These are phyloP conservation scores for Cystofilobasidium capitatum DNA, from an alignment of 768 basidiomycete species.

Conservation along the genomic window DNA sequence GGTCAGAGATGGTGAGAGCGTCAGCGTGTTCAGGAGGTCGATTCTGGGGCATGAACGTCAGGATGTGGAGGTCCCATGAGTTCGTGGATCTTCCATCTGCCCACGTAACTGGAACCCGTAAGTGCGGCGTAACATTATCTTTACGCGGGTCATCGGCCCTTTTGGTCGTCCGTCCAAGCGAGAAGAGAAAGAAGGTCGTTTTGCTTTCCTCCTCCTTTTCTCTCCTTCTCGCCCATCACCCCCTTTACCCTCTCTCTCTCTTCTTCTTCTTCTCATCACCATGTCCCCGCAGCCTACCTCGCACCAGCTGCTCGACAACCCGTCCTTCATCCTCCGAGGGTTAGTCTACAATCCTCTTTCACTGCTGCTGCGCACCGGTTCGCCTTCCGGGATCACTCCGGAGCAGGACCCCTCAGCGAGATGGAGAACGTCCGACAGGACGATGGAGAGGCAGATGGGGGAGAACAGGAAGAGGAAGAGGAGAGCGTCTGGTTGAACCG, in stretches of 20 bases:
- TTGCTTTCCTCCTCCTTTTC: not conserved
- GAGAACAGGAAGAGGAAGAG: too few species aligned
- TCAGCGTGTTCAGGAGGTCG: too few species aligned
- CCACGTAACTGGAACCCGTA: too few species aligned
- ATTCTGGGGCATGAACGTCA: too few species aligned
- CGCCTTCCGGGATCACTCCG: not conserved
- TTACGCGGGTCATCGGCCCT: too few species aligned
- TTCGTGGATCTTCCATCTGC: too few species aligned
- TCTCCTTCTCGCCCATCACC: not conserved
- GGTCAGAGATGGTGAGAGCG: too few species aligned
- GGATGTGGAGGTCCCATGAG: too few species aligned
- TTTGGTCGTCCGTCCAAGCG: too few species aligned
- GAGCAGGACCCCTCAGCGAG: not conserved
- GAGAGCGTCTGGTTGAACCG: not conserved
- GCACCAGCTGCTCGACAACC: conserved; percentile 35
- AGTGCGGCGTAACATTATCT: too few species aligned
- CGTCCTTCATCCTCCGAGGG: conserved; percentile 59
- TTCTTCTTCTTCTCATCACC: conserved; percentile 33
- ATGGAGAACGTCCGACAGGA: not conserved
- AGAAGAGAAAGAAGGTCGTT: too few species aligned
- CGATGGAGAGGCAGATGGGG: too few species aligned
- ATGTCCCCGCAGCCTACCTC: conserved; percentile 48
- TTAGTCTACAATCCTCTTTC: not conserved
- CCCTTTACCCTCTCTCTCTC: conserved; percentile 7
- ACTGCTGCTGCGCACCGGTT: not conserved